phyloP scores from a whole-genome alignment of 2,329 filamentous ascomycete genomes.

The Thermothelomyces thermophilus region DNA sequence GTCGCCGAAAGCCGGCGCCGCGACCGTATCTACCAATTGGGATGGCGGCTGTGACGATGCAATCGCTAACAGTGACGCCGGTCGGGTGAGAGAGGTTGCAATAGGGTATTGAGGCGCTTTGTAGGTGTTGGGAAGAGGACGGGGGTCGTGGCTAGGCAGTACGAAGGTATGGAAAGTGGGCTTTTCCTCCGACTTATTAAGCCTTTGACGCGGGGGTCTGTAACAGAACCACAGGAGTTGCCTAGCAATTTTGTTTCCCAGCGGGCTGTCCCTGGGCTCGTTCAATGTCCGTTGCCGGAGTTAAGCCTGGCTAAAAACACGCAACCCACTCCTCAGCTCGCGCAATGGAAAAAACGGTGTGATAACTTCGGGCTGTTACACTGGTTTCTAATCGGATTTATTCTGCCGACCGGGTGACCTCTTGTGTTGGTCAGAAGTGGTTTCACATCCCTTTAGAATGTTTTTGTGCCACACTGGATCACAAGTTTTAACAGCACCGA shows the following conservation, averaged over 20 bases:
- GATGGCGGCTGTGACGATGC: background rate
- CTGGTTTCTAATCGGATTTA: background rate
- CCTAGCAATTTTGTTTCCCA: background rate
- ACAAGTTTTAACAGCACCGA: no score
- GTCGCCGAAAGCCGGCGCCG: constrained; percentile 6
- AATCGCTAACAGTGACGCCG: constrained; percentile 1
- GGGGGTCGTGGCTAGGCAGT: constrained; percentile 3
- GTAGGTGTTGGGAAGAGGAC: constrained; percentile 2
- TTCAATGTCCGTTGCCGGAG: constrained; percentile 18
- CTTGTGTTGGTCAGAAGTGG: background rate
- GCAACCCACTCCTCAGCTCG: constrained; percentile 16
- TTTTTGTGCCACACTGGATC: background rate
- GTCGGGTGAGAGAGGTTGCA: background rate
- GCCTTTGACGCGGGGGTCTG: constrained; percentile 12
- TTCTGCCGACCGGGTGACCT: background rate
- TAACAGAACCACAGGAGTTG: background rate
- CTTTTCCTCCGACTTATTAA: constrained; percentile 8
- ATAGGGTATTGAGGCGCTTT: background rate
- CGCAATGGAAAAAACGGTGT: constrained; percentile 1
- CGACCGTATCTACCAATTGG: background rate
- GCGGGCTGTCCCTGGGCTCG: background rate
- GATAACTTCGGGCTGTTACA: background rate
- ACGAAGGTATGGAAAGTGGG: background rate
- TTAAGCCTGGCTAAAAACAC: constrained; percentile 12
- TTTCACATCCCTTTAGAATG: background rate